Evolutionary conservation across 441 rosid species (phyloP).

Genomic region (Rhodomyrtus psidioides): DNA sequence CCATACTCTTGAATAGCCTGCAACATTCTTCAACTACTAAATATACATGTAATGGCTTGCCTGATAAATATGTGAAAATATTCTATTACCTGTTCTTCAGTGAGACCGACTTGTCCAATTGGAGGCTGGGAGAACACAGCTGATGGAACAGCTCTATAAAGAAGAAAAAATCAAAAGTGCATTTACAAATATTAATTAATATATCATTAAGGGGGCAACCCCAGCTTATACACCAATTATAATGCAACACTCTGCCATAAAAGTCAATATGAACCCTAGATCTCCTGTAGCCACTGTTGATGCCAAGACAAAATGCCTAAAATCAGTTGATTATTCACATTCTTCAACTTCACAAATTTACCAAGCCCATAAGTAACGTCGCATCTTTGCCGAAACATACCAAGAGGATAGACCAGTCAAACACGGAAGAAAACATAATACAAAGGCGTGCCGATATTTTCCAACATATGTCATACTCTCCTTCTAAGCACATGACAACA

Average conservation of each 20-base stretch:
- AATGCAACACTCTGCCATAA: background rate
- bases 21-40: constrained; percentile 5
- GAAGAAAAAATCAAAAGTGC: background rate
- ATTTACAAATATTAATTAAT: background rate
- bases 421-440: background rate
- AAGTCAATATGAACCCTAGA: background rate
- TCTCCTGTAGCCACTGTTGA: background rate
- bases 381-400: background rate
- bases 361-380: background rate
- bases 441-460: background rate
- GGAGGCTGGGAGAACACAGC: constrained; percentile 95
- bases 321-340: background rate
- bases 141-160: constrained; percentile 71
- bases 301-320: background rate
- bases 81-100: constrained; percentile 71
- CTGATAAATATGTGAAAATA: background rate
- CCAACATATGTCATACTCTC: background rate
- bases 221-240: background rate
- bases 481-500: background rate
- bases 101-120: constrained; percentile 83
- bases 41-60: constrained; percentile 7
- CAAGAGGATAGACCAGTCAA: background rate
- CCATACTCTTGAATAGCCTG: constrained; percentile 74
- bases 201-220: background rate
- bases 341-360: background rate